Percentiles rank a stretch among this genome's conserved stretches.
Conservation (phyloP, 148 eudicot genomes). For the Camellia lanceoleosa region DNA sequence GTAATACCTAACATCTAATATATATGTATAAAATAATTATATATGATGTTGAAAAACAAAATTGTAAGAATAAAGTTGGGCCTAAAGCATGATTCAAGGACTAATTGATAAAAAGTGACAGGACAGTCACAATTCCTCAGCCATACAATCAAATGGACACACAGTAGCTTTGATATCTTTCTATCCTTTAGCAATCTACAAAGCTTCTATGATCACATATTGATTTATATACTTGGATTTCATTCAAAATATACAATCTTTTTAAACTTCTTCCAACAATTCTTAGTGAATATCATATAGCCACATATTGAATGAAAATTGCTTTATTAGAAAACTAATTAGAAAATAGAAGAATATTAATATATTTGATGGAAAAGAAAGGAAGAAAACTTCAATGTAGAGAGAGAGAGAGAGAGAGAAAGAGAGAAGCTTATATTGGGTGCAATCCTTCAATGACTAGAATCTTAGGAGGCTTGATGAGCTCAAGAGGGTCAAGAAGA, state of each 20-base stretch:
- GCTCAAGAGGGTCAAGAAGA: constrained; percentile 85
- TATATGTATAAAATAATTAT: no score
- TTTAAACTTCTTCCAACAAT: no score
- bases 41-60: no score
- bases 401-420: background rate
- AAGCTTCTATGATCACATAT: background rate
- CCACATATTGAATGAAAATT: no score
- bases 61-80: background rate
- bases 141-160: background rate
- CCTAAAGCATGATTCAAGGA: background rate
- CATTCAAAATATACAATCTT: no score
- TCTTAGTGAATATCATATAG: no score
- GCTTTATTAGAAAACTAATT: background rate
- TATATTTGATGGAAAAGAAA: background rate
- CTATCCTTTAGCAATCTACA: background rate
- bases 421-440: constrained; percentile 70
- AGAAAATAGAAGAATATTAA: background rate
- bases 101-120: background rate
- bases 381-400: background rate
- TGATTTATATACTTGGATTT: no score
- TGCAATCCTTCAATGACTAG: constrained; percentile 95
- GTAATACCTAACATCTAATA: no score
- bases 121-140: background rate
- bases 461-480: constrained; percentile 92
- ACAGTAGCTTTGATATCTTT: background rate